Evolutionary conservation across 2,329 filamentous ascomycete genomes (phyloP).

Genomic region (Lecanicillium sp.): DNA sequence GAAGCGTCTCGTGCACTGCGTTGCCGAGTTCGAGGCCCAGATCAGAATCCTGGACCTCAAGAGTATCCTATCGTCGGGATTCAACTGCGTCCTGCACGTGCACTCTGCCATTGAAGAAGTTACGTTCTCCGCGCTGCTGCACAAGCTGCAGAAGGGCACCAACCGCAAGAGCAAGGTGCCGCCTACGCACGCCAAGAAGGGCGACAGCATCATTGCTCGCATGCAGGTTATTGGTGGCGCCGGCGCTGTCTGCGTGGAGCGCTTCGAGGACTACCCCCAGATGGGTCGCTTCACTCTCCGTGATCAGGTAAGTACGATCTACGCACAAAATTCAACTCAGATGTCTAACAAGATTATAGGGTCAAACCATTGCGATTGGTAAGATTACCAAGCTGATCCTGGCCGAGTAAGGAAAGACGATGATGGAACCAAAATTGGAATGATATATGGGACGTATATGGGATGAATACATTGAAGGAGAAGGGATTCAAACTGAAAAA

Average conservation of each 20-base stretch:
- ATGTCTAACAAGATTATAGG: constrained; percentile 48
- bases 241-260: constrained; percentile 85
- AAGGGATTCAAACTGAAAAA: constrained; percentile 7
- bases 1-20: constrained; percentile 88
- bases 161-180: constrained; percentile 87
- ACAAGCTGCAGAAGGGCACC: constrained; percentile 94
- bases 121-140: constrained; percentile 78
- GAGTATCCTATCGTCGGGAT: constrained; percentile 87
- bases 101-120: constrained; percentile 98
- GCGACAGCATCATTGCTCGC: constrained; percentile 82
- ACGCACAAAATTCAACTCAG: background rate
- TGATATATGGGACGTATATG: background rate
- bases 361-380: constrained; percentile 98
- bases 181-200: constrained; percentile 81
- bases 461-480: constrained; percentile 9
- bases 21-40: constrained; percentile 87
- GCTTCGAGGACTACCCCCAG: constrained; percentile 93
- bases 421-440: background rate
- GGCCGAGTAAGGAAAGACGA: constrained; percentile 25
- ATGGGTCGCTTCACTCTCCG: constrained; percentile 84
- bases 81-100: constrained; percentile 96
- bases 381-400: constrained; percentile 88
- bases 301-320: constrained; percentile 61
- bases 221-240: constrained; percentile 82
- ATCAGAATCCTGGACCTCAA: constrained; percentile 93